Base-by-base conservation (phyloP, 106 monocot genomes). In the Dioscorea zingiberensis region DNA sequence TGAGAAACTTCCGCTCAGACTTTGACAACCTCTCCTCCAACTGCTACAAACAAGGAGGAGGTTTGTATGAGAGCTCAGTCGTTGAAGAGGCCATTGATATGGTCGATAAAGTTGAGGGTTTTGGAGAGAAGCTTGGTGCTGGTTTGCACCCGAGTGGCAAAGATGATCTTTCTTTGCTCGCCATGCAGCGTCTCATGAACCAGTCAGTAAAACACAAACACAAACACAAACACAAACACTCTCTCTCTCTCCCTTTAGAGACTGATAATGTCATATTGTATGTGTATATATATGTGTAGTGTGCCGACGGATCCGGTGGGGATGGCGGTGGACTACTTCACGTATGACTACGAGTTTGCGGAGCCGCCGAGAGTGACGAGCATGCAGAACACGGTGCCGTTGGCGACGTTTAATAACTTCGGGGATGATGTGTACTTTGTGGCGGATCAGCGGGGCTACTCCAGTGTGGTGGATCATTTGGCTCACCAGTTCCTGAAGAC, bases 281-380 rank as follows among this genome's bases (percentile, higher is more conserved):
- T 38, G 4, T 38, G 1, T 38, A 38, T 38, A 6, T 38, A 38
- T 38, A 38, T 6, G 10, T 51, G 7, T 17, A 85, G 81, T 38
- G 83, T 81, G 17, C 93, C 89, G 8, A 63, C 83, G 0, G 70
- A 54, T 1, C 74, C 89, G 0, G 18, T 83, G 12, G 83, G 85
- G 26, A 93, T 93, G 89, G 83, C 54, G 26, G 46, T 86, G 2
- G 93, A 89, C 48, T 93, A 89, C 81, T 93, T 69, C 77, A 30
- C 21, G 14, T 66, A 49, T 14, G 89, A 93, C 54, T 89, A 89
- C 53, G 93, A 93, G 66, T 84, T 86, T 63, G 89, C 93, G 0
- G 86, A 93, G 79, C 89, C 93, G 25, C 89, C 89, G 25, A 75
- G 89, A 10, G 59, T 77, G 29, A 89, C 89, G 0, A 89, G 93